Evolutionary conservation across 2,329 filamentous ascomycete species (phyloP).

Genomic region (Chaetoscypha palmicola): DNA sequence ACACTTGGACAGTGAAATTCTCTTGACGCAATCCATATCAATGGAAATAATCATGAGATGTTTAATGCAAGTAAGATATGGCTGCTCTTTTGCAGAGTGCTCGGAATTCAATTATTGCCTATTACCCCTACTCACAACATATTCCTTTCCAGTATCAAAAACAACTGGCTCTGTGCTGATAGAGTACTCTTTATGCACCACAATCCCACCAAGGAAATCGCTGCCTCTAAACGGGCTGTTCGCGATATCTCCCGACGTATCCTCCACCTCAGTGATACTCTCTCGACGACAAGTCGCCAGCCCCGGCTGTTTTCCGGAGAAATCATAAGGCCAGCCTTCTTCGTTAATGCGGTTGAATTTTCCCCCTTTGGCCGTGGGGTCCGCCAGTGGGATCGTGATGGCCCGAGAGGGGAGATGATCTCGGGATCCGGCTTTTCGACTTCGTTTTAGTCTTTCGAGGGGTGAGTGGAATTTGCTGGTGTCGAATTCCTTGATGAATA

Average conservation of each 20-base stretch:
- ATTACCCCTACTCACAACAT: neutral
- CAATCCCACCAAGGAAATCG: slow-evolving; percentile 1
- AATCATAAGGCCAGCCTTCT: neutral
- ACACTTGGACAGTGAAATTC: too few species aligned
- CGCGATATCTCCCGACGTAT: neutral
- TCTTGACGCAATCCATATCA: too few species aligned
- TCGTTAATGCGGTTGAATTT: neutral
- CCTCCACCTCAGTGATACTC: neutral
- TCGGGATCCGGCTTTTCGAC: neutral
- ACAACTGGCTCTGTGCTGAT: slow-evolving; percentile 1
- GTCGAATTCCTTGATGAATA: slow-evolving; percentile 6
- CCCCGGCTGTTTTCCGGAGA: neutral
- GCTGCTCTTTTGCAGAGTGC: too few species aligned
- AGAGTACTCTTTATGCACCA: slow-evolving; percentile 4
- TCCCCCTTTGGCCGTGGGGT: neutral
- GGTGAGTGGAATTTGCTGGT: neutral
- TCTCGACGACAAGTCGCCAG: slow-evolving; percentile 3
- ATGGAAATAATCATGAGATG: too few species aligned
- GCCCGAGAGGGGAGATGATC: neutral
- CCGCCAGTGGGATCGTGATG: neutral
- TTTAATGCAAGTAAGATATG: too few species aligned
- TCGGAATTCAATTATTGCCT: too few species aligned
- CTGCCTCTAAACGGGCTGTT: neutral
- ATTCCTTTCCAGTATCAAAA: slow-evolving; percentile 1
- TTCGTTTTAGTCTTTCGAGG: neutral